A percentile compares a stretch with the other conserved stretches of the same genome.
Conservation (phyloP, 129 eudicot species). For the Flaveria linearis region DNA sequence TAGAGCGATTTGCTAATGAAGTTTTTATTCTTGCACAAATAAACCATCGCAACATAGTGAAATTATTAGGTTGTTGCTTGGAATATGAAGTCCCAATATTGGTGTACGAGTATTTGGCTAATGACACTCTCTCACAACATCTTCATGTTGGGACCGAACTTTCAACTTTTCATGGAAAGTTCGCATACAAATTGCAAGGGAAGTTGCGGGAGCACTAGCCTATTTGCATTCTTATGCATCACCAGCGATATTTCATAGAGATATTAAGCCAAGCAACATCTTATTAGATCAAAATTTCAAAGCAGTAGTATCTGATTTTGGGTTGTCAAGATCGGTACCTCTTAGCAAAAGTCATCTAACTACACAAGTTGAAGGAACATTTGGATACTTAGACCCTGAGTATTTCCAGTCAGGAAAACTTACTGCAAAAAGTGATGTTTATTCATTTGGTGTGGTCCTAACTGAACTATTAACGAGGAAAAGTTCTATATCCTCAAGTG, state of each 20-base stretch:
- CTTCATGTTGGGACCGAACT: constrained; percentile 32
- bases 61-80: constrained; percentile 40
- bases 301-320: constrained; percentile 43
- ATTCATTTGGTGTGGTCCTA: constrained; percentile 43
- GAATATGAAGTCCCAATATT: constrained; percentile 40
- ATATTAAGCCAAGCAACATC: constrained; percentile 40
- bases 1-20: constrained; percentile 35
- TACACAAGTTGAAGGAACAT: constrained; percentile 42
- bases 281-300: constrained; percentile 38
- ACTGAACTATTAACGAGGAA: constrained; percentile 36
- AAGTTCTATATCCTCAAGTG: constrained; percentile 8
- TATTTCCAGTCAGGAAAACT: constrained; percentile 34
- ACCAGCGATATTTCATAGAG: constrained; percentile 39
- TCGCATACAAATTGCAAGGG: constrained; percentile 36
- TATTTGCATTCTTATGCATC: constrained; percentile 41
- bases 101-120: constrained; percentile 40
- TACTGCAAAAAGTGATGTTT: constrained; percentile 52
- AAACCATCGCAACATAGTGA: constrained; percentile 42
- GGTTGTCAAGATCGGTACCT: constrained; percentile 36
- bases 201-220: constrained; percentile 41
- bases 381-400: constrained; percentile 50
- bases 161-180: constrained; percentile 36
- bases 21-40: constrained; percentile 42
- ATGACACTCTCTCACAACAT: constrained; percentile 35
- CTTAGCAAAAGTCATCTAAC: constrained; percentile 40